phyloP scores from a whole-genome alignment of 495 filamentous ascomycete genomes.

The Aspergillus incahuasiensis region DNA sequence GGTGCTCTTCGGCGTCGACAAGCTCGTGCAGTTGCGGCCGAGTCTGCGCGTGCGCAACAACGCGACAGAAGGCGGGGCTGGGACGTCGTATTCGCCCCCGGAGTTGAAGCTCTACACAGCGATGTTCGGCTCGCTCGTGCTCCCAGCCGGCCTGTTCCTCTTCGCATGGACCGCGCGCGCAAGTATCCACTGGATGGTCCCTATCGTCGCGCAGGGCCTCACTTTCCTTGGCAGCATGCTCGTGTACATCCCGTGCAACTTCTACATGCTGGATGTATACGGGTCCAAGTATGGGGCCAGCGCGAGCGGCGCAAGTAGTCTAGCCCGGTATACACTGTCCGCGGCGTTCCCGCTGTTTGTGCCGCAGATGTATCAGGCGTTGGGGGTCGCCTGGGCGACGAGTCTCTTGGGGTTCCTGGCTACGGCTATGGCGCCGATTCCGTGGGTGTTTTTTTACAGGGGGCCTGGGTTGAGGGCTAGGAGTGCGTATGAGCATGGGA shows the following conservation, averaged over 20 bases:
- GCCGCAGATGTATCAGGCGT: constrained; percentile 58
- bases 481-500: constrained; percentile 11
- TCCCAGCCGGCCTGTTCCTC: constrained; percentile 64
- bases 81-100: constrained; percentile 53
- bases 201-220: constrained; percentile 63
- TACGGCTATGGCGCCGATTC: constrained; percentile 11
- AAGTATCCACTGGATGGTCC: constrained; percentile 65
- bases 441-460: constrained; percentile 7
- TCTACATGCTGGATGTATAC: constrained; percentile 48
- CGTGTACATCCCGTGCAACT: constrained; percentile 74
- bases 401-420: constrained; percentile 33
- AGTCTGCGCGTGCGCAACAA: constrained; percentile 61
- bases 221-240: constrained; percentile 72
- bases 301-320: constrained; percentile 50
- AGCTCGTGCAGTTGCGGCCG: constrained; percentile 62
- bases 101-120: constrained; percentile 70
- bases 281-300: constrained; percentile 2
- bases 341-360: constrained; percentile 69
- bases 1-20: constrained; percentile 52
- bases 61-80: constrained; percentile 44
- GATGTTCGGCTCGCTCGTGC: constrained; percentile 58
- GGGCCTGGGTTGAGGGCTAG: constrained; percentile 1
- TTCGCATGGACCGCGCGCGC: constrained; percentile 77
- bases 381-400: constrained; percentile 72
- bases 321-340: constrained; percentile 69